Evolutionary conservation across 768 basidiomycete species (phyloP).

Genomic region (Lactarius deliciosus): DNA sequence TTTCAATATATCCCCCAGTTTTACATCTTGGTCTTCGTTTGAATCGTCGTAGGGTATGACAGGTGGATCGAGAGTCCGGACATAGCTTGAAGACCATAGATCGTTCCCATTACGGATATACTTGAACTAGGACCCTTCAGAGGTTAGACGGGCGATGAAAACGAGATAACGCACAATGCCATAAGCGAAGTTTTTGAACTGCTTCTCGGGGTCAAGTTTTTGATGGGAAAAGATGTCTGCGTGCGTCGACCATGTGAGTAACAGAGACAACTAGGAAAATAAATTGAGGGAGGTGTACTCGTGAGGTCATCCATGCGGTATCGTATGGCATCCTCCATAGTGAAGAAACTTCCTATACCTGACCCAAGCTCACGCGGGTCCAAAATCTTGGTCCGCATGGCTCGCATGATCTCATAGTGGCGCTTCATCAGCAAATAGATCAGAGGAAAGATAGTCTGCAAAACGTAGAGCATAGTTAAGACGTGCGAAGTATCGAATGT

Average conservation of each 20-base stretch:
- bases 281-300: neutral
- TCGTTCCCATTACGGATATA: too few relatives aligned
- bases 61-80: neutral
- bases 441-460: constrained; percentile 25
- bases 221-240: constrained; percentile 31
- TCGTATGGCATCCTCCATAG: neutral
- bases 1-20: constrained; percentile 11
- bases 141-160: too few relatives aligned
- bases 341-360: neutral
- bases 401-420: constrained; percentile 30
- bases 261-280: neutral
- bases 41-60: constrained; percentile 8
- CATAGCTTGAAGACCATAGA: constrained; percentile 2
- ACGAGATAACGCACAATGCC: constrained; percentile 26
- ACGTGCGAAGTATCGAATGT: neutral
- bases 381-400: constrained; percentile 16
- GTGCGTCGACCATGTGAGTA: neutral
- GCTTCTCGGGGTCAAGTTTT: constrained; percentile 28
- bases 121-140: too few relatives aligned
- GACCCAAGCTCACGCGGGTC: constrained; percentile 3
- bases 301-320: constrained; percentile 17
- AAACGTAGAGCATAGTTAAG: neutral
- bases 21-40: constrained; percentile 21
- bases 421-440: constrained; percentile 27
- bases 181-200: constrained; percentile 31